phyloP scores from a whole-genome alignment of 192 early-diverging fungal genomes.

The Rhizoclosmatium globosum region DNA sequence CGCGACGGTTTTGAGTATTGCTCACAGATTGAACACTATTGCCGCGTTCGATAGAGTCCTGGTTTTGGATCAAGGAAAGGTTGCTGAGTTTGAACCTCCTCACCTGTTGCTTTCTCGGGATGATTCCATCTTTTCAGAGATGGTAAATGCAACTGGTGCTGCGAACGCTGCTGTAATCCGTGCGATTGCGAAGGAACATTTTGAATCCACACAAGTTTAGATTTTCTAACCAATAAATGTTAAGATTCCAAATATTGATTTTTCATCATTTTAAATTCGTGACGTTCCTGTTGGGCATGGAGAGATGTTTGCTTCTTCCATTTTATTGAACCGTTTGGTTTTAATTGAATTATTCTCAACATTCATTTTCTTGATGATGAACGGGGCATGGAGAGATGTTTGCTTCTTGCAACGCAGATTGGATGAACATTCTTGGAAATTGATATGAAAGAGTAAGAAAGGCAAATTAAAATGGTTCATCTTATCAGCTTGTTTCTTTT shows the following conservation, averaged over 20 bases:
- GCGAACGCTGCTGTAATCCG: slow-evolving; percentile 23
- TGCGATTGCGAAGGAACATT: slow-evolving; percentile 19
- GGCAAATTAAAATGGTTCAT: too few relatives aligned
- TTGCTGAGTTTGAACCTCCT: slow-evolving; percentile 63
- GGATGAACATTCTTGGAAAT: too few relatives aligned
- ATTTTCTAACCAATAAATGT: not conserved
- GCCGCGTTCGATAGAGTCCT: slow-evolving; percentile 57
- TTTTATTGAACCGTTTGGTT: too few relatives aligned
- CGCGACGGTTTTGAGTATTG: slow-evolving; percentile 58
- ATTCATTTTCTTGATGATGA: too few relatives aligned
- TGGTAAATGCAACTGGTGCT: slow-evolving; percentile 50
- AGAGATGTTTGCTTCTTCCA: too few relatives aligned
- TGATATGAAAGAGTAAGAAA: too few relatives aligned
- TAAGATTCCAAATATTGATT: not conserved
- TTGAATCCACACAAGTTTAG: not conserved
- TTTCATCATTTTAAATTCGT: not conserved
- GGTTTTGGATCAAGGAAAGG: slow-evolving; percentile 54
- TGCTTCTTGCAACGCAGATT: too few relatives aligned
- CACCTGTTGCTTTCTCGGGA: slow-evolving; percentile 55
- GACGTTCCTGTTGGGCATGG: too few relatives aligned
- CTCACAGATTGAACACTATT: slow-evolving; percentile 53
- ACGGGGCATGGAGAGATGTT: too few relatives aligned
- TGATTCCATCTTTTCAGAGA: slow-evolving; percentile 39
- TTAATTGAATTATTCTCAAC: too few relatives aligned
- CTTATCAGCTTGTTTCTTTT: too few relatives aligned